Percentiles rank a stretch among this genome's conserved stretches.
These are phyloP conservation scores for Hevea brasiliensis DNA, from an alignment of 345 rosid species.

Conservation along the genomic window DNA sequence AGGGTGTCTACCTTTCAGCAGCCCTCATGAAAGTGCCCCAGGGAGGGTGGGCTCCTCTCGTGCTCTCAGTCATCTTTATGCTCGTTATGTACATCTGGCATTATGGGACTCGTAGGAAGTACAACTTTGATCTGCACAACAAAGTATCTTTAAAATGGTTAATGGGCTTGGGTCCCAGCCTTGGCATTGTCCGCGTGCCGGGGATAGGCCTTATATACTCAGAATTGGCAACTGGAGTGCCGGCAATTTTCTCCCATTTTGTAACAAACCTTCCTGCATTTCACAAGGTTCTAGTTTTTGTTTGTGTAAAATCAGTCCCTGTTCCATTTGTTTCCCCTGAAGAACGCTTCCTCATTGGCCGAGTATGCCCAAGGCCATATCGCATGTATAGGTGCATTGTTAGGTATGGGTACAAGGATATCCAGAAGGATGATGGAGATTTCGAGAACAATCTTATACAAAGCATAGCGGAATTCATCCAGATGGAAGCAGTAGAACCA, in stretches of 20 bases:
- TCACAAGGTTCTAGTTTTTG: slow-evolving; percentile 84
- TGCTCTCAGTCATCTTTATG: slow-evolving; percentile 65
- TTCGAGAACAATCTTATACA: slow-evolving; percentile 82
- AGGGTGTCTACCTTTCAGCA: slow-evolving; percentile 84
- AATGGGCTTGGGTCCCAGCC: slow-evolving; percentile 92
- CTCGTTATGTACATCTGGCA: slow-evolving; percentile 85
- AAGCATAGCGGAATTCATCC: slow-evolving; percentile 95
- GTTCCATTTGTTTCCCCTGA: slow-evolving; percentile 85
- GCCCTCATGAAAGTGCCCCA: slow-evolving; percentile 74
- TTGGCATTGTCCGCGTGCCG: slow-evolving; percentile 91
- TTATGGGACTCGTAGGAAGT: slow-evolving; percentile 86
- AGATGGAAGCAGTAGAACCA: slow-evolving; percentile 90
- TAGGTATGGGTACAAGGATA: slow-evolving; percentile 93
- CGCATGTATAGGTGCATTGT: slow-evolving; percentile 96
- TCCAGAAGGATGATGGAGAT: slow-evolving; percentile 72
- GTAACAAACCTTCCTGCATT: slow-evolving; percentile 95
- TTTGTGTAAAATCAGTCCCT: slow-evolving; percentile 94
- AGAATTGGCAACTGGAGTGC: slow-evolving; percentile 89
- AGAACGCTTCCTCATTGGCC: slow-evolving; percentile 93
- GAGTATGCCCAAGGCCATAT: slow-evolving; percentile 85
- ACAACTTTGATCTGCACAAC: slow-evolving; percentile 89
- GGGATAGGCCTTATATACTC: slow-evolving; percentile 94
- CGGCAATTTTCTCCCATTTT: slow-evolving; percentile 93
- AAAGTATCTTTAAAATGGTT: slow-evolving; percentile 91
- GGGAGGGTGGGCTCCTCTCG: slow-evolving; percentile 93